Evolutionary conservation across 208 protist genomes (phyloP).

Genomic region (Leishmania aethiopica): DNA sequence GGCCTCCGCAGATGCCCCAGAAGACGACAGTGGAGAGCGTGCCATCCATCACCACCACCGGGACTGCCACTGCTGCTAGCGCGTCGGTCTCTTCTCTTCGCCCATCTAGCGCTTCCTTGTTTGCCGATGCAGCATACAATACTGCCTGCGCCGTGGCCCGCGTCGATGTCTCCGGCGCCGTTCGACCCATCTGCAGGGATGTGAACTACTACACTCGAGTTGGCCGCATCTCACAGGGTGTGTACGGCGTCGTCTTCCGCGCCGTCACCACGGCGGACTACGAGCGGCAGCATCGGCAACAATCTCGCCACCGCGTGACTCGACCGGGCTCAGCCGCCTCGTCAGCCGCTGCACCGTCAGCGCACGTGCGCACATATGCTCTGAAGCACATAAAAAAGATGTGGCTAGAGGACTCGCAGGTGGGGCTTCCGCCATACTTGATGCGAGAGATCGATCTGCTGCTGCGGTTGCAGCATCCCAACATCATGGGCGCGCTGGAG

Average conservation of each 20-base stretch:
- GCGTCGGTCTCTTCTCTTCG: background rate
- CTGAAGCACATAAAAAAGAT: conserved; percentile 85
- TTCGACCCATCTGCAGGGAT: conserved; percentile 51
- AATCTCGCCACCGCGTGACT: background rate
- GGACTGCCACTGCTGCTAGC: background rate
- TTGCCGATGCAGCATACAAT: conserved; percentile 29
- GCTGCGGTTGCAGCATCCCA: conserved; percentile 77
- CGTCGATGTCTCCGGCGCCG: conserved; percentile 42
- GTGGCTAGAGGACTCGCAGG: conserved; percentile 73
- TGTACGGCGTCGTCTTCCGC: conserved; percentile 86
- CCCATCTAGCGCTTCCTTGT: conserved; percentile 11
- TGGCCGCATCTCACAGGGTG: conserved; percentile 63
- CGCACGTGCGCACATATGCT: conserved; percentile 41
- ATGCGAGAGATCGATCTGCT: conserved; percentile 87
- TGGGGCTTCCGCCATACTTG: conserved; percentile 84
- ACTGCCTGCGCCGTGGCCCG: conserved; percentile 15
- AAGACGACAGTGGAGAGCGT: background rate
- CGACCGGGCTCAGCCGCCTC: conserved; percentile 5
- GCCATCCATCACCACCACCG: background rate
- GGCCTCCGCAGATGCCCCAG: background rate
- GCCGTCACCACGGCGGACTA: conserved; percentile 28
- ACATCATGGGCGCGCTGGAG: conserved; percentile 63
- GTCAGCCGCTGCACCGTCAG: background rate
- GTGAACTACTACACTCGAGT: conserved; percentile 65
- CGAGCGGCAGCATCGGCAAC: conserved; percentile 6